A percentile compares a stretch with the other conserved stretches of the same genome.
phyloP scores from a whole-genome alignment of 2,329 filamentous ascomycete species.

The Hymenoscyphus fraxineus region DNA sequence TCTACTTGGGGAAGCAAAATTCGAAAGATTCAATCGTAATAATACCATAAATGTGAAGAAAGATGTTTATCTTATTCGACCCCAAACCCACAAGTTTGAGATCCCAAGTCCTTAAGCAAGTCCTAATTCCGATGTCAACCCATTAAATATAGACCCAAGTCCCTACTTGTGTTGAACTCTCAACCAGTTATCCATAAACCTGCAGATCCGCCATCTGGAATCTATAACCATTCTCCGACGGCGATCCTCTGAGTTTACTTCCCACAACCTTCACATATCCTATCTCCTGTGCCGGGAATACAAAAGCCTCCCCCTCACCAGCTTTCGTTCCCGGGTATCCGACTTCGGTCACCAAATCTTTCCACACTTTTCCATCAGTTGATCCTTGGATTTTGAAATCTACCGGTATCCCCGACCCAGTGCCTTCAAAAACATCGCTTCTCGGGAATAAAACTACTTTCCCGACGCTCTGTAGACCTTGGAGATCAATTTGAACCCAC shows the following conservation, averaged over 20 bases:
- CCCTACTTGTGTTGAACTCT: not conserved
- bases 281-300: conserved; percentile 7
- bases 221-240: conserved; percentile 12
- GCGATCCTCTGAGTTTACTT: conserved; percentile 13
- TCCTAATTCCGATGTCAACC: no score
- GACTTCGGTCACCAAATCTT: conserved; percentile 9
- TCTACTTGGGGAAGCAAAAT: no score
- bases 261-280: conserved; percentile 15
- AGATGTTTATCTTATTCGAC: no score
- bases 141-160: no score
- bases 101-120: no score
- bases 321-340: conserved; percentile 13
- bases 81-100: no score
- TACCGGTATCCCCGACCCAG: conserved; percentile 16
- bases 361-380: conserved; percentile 11
- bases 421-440: conserved; percentile 14
- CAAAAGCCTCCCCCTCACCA: conserved; percentile 18
- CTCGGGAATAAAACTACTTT: conserved; percentile 19
- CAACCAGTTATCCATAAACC: conserved; percentile 7
- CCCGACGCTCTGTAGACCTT: conserved; percentile 8
- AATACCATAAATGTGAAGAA: no score
- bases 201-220: conserved; percentile 19
- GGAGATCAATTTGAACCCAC: conserved; percentile 15
- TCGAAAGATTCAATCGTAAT: no score
- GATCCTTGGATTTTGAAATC: conserved; percentile 19